Conservation (phyloP, 2,329 filamentous ascomycete genomes). For the Aphanocladium album region DNA sequence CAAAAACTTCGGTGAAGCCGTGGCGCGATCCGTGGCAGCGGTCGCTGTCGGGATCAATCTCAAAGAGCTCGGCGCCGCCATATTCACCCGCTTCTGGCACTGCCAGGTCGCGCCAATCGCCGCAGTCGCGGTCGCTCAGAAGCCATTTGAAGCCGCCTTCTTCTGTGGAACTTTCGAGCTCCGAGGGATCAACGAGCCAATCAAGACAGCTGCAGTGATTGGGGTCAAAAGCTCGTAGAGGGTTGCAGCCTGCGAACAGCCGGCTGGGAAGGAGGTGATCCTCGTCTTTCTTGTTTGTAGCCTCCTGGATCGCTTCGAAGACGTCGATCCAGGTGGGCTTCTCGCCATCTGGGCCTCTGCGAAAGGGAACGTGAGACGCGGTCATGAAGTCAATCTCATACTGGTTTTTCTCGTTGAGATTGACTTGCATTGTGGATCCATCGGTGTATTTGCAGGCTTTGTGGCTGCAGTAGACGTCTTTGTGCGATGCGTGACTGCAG, state of each 20-base stretch:
- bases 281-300: background rate
- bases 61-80: background rate
- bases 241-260: background rate
- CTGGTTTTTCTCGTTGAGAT: no score
- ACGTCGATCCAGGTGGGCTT: background rate
- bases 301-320: background rate
- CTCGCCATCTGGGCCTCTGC: background rate
- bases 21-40: background rate
- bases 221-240: constrained; percentile 7
- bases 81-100: background rate
- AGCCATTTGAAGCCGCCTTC: background rate
- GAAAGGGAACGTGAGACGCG: background rate
- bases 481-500: background rate
- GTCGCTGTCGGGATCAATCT: background rate
- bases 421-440: no score
- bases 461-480: no score
- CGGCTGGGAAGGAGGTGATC: background rate
- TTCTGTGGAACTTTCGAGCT: background rate
- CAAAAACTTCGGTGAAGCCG: background rate
- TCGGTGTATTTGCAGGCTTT: no score
- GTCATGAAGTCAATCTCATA: no score
- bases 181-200: background rate
- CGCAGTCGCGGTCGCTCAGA: background rate
- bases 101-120: background rate
- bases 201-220: constrained; percentile 10